Percentiles rank a stretch among this genome's conserved stretches.
Evolutionary conservation across 495 filamentous ascomycete genomes (phyloP).

Genomic region (Penicillium taxi): DNA sequence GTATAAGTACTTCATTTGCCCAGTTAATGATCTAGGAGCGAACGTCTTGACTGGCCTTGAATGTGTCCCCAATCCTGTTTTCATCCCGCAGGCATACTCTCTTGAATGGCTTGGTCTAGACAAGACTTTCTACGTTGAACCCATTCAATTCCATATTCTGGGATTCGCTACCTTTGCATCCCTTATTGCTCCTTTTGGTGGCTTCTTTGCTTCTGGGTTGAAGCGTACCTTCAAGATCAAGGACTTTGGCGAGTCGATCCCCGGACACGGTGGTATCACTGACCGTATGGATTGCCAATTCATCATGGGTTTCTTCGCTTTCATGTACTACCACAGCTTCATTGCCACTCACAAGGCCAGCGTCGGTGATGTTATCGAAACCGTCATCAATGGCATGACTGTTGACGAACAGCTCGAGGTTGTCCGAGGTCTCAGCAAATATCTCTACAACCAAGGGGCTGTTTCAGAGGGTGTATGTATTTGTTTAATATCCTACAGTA

Average conservation of each 20-base stretch:
- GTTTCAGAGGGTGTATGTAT: slow-evolving; percentile 52
- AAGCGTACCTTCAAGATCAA: slow-evolving; percentile 99
- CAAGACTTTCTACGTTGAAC: slow-evolving; percentile 56
- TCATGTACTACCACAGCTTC: slow-evolving; percentile 97
- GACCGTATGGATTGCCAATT: slow-evolving; percentile 99
- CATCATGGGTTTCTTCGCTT: slow-evolving; percentile 99
- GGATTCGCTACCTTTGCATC: slow-evolving; percentile 90
- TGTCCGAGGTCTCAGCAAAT: slow-evolving; percentile 71
- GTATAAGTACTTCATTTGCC: slow-evolving; percentile 97
- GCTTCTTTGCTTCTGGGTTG: slow-evolving; percentile 95
- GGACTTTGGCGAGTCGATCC: slow-evolving; percentile 97
- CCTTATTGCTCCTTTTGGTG: slow-evolving; percentile 94
- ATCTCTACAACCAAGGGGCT: slow-evolving; percentile 77
- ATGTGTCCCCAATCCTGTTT: slow-evolving; percentile 89
- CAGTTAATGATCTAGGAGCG: slow-evolving; percentile 90
- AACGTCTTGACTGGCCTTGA: slow-evolving; percentile 86
- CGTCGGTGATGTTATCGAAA: slow-evolving; percentile 80
- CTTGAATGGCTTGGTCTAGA: slow-evolving; percentile 59
- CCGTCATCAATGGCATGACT: slow-evolving; percentile 73
- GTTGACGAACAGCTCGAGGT: slow-evolving; percentile 85
- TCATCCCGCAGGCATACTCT: slow-evolving; percentile 68
- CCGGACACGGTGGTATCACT: slow-evolving; percentile 96
- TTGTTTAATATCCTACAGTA: not conserved
- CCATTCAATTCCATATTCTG: slow-evolving; percentile 93
- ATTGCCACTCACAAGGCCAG: slow-evolving; percentile 77